Evolutionary conservation across 2,329 filamentous ascomycete genomes (phyloP).

Genomic region (Monilinia fructigena): DNA sequence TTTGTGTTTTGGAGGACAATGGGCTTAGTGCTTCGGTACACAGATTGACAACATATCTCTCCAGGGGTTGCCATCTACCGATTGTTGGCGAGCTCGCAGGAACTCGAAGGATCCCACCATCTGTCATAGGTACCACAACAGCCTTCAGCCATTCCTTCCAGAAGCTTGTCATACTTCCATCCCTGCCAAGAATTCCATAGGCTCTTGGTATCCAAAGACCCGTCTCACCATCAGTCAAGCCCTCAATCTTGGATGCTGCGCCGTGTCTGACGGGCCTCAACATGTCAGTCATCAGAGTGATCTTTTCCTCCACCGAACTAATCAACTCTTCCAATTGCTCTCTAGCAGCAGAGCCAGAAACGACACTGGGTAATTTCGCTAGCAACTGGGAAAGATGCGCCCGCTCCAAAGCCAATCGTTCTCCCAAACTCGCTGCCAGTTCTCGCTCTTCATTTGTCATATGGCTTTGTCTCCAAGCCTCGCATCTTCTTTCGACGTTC

Average conservation of each 20-base stretch:
- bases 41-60: slow-evolving; percentile 94
- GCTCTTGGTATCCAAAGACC: slow-evolving; percentile 94
- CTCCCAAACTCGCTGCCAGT: slow-evolving; percentile 84
- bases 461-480: slow-evolving; percentile 79
- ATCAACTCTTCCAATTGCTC: slow-evolving; percentile 92
- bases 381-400: slow-evolving; percentile 87
- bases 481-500: slow-evolving; percentile 77
- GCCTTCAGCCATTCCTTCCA: slow-evolving; percentile 99
- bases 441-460: slow-evolving; percentile 92
- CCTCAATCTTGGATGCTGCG: slow-evolving; percentile 95
- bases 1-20: slow-evolving; percentile 89
- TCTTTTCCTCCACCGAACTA: slow-evolving; percentile 94
- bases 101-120: slow-evolving; percentile 77
- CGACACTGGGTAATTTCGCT: slow-evolving; percentile 74
- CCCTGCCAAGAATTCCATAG: slow-evolving; percentile 87
- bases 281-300: slow-evolving; percentile 93
- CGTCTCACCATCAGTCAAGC: slow-evolving; percentile 89
- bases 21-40: slow-evolving; percentile 94
- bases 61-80: slow-evolving; percentile 92
- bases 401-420: slow-evolving; percentile 80
- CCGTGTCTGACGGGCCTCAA: slow-evolving; percentile 88
- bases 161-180: slow-evolving; percentile 79
- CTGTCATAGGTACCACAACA: slow-evolving; percentile 91
- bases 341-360: slow-evolving; percentile 76
- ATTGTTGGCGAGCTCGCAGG: slow-evolving; percentile 86